phyloP scores from a whole-genome alignment of 2,329 filamentous ascomycete genomes.

The Xylariaceae sp. region DNA sequence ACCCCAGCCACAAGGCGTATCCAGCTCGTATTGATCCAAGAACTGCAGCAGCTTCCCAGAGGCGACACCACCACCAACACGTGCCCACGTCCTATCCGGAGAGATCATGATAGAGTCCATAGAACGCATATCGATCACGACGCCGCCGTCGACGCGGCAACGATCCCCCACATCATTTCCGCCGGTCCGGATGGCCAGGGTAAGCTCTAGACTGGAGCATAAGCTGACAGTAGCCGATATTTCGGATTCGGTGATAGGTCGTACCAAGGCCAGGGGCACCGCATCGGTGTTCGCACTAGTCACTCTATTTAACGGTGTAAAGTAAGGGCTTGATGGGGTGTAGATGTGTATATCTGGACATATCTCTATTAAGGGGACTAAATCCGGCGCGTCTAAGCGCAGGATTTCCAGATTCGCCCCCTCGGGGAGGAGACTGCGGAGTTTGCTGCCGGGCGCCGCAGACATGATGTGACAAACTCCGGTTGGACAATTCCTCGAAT shows the following conservation, averaged over 20 bases:
- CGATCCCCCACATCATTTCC: conserved; percentile 8
- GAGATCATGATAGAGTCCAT: conserved; percentile 2
- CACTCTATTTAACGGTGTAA: not conserved
- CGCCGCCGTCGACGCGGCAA: conserved; percentile 4
- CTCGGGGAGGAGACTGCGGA: not conserved
- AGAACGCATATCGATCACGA: conserved; percentile 11
- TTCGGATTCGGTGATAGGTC: not conserved
- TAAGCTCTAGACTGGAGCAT: not conserved
- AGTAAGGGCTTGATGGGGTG: not conserved
- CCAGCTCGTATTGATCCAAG: conserved; percentile 4
- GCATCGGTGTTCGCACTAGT: not conserved
- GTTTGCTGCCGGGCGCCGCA: too few species aligned
- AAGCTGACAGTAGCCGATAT: not conserved
- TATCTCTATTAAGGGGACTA: not conserved
- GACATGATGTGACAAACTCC: not conserved
- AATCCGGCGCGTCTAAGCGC: not conserved
- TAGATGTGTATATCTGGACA: not conserved
- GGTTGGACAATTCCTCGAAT: not conserved
- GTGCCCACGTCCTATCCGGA: not conserved
- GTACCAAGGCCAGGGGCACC: not conserved
- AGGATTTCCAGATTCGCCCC: not conserved
- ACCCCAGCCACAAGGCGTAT: conserved; percentile 11
- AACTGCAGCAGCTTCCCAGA: not conserved
- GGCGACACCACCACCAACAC: conserved; percentile 6
- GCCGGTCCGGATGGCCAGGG: conserved; percentile 4